phyloP scores from a whole-genome alignment of 192 early-diverging fungal genomes.

The Pilobolus umbonatus region DNA sequence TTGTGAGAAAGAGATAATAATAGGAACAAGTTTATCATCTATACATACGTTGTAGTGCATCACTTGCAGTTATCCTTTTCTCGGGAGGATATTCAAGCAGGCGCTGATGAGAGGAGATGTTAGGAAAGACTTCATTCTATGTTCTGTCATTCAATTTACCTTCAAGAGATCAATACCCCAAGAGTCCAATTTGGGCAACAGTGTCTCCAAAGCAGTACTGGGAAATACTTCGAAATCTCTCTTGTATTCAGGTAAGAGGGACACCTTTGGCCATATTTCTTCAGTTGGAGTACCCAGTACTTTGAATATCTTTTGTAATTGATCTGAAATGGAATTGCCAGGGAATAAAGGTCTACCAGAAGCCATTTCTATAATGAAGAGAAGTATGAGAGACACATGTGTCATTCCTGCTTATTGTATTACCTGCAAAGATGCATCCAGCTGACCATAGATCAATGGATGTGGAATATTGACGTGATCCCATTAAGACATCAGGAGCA shows the following conservation, averaged over 20 bases:
- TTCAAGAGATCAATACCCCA: conserved; percentile 82
- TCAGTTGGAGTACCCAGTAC: conserved; percentile 79
- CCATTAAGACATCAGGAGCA: conserved; percentile 85
- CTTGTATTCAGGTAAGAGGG: conserved; percentile 86
- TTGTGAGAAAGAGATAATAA: not conserved
- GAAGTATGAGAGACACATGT: not conserved
- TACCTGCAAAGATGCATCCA: conserved; percentile 83
- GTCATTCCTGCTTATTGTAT: not conserved
- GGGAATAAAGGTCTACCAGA: conserved; percentile 88
- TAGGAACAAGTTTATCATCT: not conserved
- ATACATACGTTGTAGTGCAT: conserved; percentile 54
- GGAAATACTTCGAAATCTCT: conserved; percentile 74
- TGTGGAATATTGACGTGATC: conserved; percentile 81
- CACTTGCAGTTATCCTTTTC: conserved; percentile 72
- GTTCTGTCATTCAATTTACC: conserved; percentile 29
- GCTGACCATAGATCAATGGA: conserved; percentile 87
- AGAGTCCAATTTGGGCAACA: conserved; percentile 80
- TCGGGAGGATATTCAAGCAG: conserved; percentile 78
- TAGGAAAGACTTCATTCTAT: not conserved
- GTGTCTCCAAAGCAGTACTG: conserved; percentile 61
- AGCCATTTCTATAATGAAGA: conserved; percentile 60
- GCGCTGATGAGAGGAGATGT: conserved; percentile 17
- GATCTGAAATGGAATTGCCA: conserved; percentile 83
- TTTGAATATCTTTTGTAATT: conserved; percentile 89
- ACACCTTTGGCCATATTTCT: conserved; percentile 80